Conservation (phyloP, 805 yeast species). For the Brettanomyces sp. region DNA sequence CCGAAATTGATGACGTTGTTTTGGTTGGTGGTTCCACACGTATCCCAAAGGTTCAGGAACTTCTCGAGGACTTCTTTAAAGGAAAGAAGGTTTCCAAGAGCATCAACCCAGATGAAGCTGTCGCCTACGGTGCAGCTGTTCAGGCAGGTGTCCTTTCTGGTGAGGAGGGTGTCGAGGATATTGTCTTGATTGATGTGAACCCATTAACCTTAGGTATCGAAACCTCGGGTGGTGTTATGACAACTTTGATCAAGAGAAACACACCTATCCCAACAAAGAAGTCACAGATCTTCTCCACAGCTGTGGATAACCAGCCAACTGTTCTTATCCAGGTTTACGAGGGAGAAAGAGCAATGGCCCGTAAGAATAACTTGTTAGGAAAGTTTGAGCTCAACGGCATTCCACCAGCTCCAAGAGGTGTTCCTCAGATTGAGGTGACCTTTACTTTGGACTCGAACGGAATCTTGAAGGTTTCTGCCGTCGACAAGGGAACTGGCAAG, state of each 20-base stretch:
- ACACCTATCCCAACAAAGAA: conserved; percentile 93
- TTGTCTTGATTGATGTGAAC: conserved; percentile 84
- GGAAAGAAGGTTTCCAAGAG: conserved; percentile 97
- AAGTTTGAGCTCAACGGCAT: conserved; percentile 80
- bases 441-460: conserved; percentile 83
- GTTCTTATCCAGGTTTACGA: conserved; percentile 89
- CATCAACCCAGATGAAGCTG: conserved; percentile 99
- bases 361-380: conserved; percentile 85
- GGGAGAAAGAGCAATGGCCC: conserved; percentile 93
- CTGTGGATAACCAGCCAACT: conserved; percentile 93
- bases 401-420: conserved; percentile 89
- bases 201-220: conserved; percentile 94
- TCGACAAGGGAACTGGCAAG: conserved; percentile 92
- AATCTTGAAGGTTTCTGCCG: conserved; percentile 75
- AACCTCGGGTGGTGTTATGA: conserved; percentile 97
- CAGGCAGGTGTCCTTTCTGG: conserved; percentile 98
- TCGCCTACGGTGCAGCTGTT: conserved; percentile 98
- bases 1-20: conserved; percentile 89
- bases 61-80: conserved; percentile 80
- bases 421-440: conserved; percentile 86
- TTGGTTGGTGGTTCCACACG: conserved; percentile 99
- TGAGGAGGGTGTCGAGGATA: conserved; percentile 87
- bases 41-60: conserved; percentile 95
- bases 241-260: conserved; percentile 88
- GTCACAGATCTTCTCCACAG: conserved; percentile 91